phyloP scores from a whole-genome alignment of 495 filamentous ascomycete genomes.

The Xylaria scruposa region DNA sequence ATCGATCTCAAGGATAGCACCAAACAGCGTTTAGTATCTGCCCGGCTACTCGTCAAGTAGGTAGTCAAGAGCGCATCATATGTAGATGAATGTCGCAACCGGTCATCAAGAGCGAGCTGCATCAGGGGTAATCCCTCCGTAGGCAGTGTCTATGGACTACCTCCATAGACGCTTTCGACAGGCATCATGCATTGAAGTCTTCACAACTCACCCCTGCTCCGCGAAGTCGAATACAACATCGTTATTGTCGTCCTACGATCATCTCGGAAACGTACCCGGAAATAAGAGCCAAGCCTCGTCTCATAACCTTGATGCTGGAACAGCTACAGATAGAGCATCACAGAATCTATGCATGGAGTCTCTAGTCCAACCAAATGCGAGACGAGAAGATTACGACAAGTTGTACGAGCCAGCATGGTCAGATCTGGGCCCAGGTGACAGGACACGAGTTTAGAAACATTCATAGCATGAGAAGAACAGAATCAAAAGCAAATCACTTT shows the following conservation, averaged over 20 bases:
- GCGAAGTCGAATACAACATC: not conserved
- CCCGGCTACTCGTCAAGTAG: not conserved
- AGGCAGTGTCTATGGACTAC: not conserved
- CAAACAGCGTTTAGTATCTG: not conserved
- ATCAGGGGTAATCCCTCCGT: not conserved
- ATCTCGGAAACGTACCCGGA: not conserved
- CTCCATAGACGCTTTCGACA: not conserved
- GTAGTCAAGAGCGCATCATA: not conserved
- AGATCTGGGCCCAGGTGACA: not conserved
- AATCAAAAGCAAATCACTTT: not conserved
- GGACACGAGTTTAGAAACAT: not conserved
- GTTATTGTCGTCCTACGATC: not conserved
- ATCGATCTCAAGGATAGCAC: not conserved
- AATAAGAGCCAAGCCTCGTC: not conserved
- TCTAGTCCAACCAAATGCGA: not conserved
- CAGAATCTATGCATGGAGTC: not conserved
- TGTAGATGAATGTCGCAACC: not conserved
- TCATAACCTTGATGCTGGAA: too few species aligned
- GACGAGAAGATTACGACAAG: not conserved
- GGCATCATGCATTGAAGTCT: not conserved
- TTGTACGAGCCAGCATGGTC: not conserved
- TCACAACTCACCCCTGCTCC: not conserved
- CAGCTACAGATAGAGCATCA: too few species aligned
- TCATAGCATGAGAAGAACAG: not conserved
- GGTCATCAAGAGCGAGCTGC: not conserved